A percentile compares a stretch with the other conserved stretches of the same genome.
These are phyloP conservation scores for Hygrocybe punicea DNA, from an alignment of 768 basidiomycete genomes.

Conservation along the genomic window DNA sequence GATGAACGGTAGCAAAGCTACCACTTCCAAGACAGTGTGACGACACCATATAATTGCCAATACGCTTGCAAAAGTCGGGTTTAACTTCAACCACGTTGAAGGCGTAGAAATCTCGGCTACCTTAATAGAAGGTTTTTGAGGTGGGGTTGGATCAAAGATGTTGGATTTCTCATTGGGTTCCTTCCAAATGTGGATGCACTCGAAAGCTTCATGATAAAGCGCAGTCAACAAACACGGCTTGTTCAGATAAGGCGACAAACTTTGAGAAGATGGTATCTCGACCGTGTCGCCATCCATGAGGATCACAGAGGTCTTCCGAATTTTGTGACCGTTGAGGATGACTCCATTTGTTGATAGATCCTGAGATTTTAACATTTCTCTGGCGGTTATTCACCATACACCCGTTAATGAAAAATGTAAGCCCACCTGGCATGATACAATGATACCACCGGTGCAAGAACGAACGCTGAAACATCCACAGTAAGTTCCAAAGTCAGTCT, in stretches of 20 bases:
- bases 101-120: slow-evolving; percentile 29
- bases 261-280: slow-evolving; percentile 62
- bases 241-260: slow-evolving; percentile 32
- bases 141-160: slow-evolving; percentile 62
- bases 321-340: slow-evolving; percentile 62
- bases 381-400: too few species aligned
- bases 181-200: slow-evolving; percentile 58
- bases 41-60: slow-evolving; percentile 70
- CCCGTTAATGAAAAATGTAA: background rate
- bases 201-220: slow-evolving; percentile 49
- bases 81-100: background rate
- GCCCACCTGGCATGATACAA: slow-evolving; percentile 73
- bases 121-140: slow-evolving; percentile 51
- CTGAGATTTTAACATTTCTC: slow-evolving; percentile 32
- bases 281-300: slow-evolving; percentile 75
- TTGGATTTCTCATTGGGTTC: slow-evolving; percentile 50
- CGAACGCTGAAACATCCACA: slow-evolving; percentile 50
- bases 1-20: slow-evolving; percentile 77
- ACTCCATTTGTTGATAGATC: slow-evolving; percentile 78
- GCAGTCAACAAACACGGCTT: background rate
- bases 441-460: slow-evolving; percentile 66
- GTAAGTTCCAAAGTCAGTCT: slow-evolving; percentile 5
- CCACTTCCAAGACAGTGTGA: slow-evolving; percentile 78
- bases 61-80: slow-evolving; percentile 37
- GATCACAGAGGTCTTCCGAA: slow-evolving; percentile 64